Base-by-base conservation (phyloP, 2,329 filamentous ascomycete genomes). In the Pseudogymnoascus verrucosus region DNA sequence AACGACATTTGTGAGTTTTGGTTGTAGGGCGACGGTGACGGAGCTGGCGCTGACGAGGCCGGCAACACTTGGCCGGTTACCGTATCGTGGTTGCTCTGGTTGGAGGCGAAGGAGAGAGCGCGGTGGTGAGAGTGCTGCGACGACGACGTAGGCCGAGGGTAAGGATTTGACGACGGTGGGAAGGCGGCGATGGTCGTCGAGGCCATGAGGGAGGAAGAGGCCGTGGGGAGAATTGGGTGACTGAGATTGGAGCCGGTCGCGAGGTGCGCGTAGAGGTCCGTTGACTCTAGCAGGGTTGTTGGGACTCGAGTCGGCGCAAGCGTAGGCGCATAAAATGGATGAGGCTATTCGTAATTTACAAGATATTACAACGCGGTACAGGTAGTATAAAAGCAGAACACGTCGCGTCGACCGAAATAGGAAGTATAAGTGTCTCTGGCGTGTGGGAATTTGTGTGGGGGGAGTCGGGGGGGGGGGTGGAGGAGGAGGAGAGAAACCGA, bases 1-100 rank as follows among this genome's bases (percentile, higher is more conserved):
- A 73, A 72, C 26, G 73, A 74, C 72, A 74, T 74, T 7, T 68
- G 62, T 36, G 60, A 57, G 34, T 37, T 54, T 12, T 31, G 44
- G 26, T 60, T 62, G 39, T 10, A 31, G 12, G 57, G 57, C 14
- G 57, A 36, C 8, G 37, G 39, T 6, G 39, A 36, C 7, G 62
- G 28, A 8, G 61, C 21, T 44, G 63, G 31, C 26, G 61, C 44
- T 61, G 60, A 40, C 19, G 60, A 23, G 23, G 37, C 28, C 16
- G 51, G 37, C 59, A 51, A 37, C 62, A 34, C 26, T 21, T 28
- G 28, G 37, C 16, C 47, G 63, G 60, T 62, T 3, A 37, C 57
- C n/a, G 16, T 60, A 47, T 62, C 36, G 31, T 44, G 40, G 39
- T 31, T 61, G 57, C 54, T 28, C 31, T 34, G 34, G n/a, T 42